Base-by-base conservation (phyloP, 169 alveolate genomes). In the Theileria orientalis region DNA sequence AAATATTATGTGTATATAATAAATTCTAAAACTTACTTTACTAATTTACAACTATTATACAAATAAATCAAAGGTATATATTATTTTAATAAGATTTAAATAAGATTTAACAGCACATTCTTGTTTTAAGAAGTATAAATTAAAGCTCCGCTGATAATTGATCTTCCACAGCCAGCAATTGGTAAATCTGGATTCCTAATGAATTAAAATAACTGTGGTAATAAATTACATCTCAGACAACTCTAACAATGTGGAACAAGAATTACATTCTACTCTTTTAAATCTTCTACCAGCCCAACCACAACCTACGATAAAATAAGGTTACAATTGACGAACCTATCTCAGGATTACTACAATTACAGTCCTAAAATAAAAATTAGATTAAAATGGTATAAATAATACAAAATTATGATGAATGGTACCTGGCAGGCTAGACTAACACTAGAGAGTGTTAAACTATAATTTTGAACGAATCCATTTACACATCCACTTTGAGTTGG, bases 281-380 rank as follows among this genome's bases (percentile, higher is more conserved):
- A 80, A 80, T 9, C 74, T 59, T 72, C 73, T 33, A 14, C 88
- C 88, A 13, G 72, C 79, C 88, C 88, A 80, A 14, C 88, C 88
- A 21, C 88, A 80, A 5, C 88, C 88, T 80, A 19, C 9, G 37
- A 40, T 59, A 21, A 2, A 6, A 57, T 47, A 49, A 9, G 6
- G 16, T 46, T 46, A 49, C 19, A 49, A 49, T 49, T 21, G 7
- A 49, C 60, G 25, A 49, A 80, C 88, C 88, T 32, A 80, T 80
- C 51, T 72, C 74, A 8, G 88, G 88, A 37, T 80, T 70, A n/a
- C 60, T 70, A 33, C 88, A 80, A 51, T 70, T 70, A 52, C 88
- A 80, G n/a, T 80, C 78, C 88, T 80, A 63, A 41, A 80, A 16
- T 11, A 51, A 0, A 16, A 9, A 33, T 8, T 7, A 23, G 16